Evolutionary conservation across 2,329 filamentous ascomycete species (phyloP).

Genomic region (Chrysosporium queenslandicum): DNA sequence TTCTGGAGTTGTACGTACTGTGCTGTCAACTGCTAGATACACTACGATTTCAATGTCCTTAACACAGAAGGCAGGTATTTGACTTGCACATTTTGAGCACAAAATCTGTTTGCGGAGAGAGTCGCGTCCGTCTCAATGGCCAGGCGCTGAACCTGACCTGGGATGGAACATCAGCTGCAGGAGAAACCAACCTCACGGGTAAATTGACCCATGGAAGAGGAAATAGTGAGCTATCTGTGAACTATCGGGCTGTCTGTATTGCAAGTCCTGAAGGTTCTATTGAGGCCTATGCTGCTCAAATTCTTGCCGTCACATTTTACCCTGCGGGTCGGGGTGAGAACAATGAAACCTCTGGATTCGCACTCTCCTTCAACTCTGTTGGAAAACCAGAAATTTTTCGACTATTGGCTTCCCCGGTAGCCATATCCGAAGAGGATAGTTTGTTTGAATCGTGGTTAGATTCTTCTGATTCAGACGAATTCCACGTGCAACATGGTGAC

Average conservation of each 20-base stretch:
- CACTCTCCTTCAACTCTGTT: conserved; percentile 25
- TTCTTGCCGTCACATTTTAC: conserved; percentile 24
- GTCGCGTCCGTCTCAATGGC: conserved; percentile 24
- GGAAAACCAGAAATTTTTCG: conserved; percentile 23
- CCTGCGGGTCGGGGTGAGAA: conserved; percentile 17
- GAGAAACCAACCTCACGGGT: conserved; percentile 21
- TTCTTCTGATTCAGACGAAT: conserved; percentile 11
- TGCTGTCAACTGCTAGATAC: neutral
- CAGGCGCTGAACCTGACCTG: conserved; percentile 20
- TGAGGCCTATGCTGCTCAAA: conserved; percentile 20
- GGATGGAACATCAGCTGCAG: conserved; percentile 20
- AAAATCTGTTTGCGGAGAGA: conserved; percentile 22
- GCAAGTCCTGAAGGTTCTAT: conserved; percentile 17
- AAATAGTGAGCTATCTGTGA: conserved; percentile 18
- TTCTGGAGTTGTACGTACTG: conserved; percentile 16
- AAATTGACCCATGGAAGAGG: conserved; percentile 17
- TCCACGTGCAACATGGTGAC: conserved; percentile 6
- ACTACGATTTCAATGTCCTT: neutral
- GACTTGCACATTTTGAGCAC: conserved; percentile 22
- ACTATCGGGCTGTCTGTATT: conserved; percentile 24
- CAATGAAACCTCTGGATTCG: conserved; percentile 26
- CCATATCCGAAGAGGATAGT: conserved; percentile 16
- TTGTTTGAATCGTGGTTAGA: conserved; percentile 21
- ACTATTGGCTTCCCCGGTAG: conserved; percentile 21
- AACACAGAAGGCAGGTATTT: conserved; percentile 21